phyloP scores from a whole-genome alignment of 352 stramenopile genomes.

The Phytophthora pistaciae region DNA sequence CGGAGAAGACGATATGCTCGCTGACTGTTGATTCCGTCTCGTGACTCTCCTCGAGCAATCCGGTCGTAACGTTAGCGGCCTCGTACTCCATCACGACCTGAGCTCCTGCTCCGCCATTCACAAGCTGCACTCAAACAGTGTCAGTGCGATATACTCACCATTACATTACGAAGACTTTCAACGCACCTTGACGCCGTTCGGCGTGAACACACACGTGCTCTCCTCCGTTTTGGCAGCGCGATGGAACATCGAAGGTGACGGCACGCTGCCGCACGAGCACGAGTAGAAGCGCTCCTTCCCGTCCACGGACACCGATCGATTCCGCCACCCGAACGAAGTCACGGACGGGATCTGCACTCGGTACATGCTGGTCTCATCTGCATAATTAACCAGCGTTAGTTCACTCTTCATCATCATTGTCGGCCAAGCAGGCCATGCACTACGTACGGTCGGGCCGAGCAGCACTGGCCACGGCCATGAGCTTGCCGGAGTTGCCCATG shows the following conservation, averaged over 20 bases:
- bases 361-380: conserved; percentile 52
- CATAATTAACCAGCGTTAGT: background rate
- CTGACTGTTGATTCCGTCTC: conserved; percentile 54
- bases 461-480: conserved; percentile 71
- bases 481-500: conserved; percentile 70
- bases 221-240: conserved; percentile 46
- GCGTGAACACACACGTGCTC: conserved; percentile 45
- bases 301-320: conserved; percentile 48
- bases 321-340: conserved; percentile 53
- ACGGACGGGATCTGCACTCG: conserved; percentile 66
- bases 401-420: background rate
- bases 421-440: background rate
- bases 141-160: background rate
- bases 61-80: conserved; percentile 12
- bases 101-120: conserved; percentile 12
- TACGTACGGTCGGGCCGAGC: conserved; percentile 62
- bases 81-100: conserved; percentile 34
- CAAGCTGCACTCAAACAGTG: conserved; percentile 13
- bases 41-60: conserved; percentile 31
- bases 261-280: conserved; percentile 41
- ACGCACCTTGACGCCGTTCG: conserved; percentile 43
- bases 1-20: conserved; percentile 71
- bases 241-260: conserved; percentile 49
- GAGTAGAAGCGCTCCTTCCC: conserved; percentile 44
- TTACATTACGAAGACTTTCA: background rate